Conservation (phyloP, 495 filamentous ascomycete species). For the Clohesyomyces aquaticus region DNA sequence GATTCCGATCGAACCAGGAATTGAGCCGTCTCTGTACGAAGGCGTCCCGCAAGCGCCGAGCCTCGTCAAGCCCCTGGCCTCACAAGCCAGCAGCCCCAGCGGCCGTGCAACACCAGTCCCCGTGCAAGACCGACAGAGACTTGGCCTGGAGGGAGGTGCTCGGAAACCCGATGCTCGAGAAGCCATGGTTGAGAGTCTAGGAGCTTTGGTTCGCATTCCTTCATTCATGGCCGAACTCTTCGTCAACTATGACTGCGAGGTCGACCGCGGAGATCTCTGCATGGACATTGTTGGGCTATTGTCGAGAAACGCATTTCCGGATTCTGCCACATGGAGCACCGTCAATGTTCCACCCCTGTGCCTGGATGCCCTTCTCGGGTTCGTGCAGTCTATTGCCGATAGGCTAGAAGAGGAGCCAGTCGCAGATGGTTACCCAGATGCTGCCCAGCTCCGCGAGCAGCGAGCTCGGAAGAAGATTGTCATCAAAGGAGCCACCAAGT, state of each 20-base stretch:
- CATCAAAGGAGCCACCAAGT: slow-evolving; percentile 84
- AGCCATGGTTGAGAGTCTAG: slow-evolving; percentile 97
- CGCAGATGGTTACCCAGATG: slow-evolving; percentile 69
- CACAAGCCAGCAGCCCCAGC: slow-evolving; percentile 71
- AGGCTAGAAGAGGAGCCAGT: slow-evolving; percentile 72
- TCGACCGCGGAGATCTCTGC: slow-evolving; percentile 88
- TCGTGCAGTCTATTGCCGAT: slow-evolving; percentile 88
- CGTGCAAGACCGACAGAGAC: slow-evolving; percentile 88
- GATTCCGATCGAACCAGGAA: slow-evolving; percentile 86
- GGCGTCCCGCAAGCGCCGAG: slow-evolving; percentile 91
- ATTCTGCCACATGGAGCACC: slow-evolving; percentile 98
- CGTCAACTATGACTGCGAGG: slow-evolving; percentile 97
- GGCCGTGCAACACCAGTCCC: slow-evolving; percentile 90
- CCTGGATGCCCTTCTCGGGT: slow-evolving; percentile 86
- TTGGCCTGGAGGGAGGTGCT: slow-evolving; percentile 90
- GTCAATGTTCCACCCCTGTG: slow-evolving; percentile 97
- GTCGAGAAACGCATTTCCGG: slow-evolving; percentile 91
- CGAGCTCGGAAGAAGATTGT: slow-evolving; percentile 82
- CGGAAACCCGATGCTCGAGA: slow-evolving; percentile 93
- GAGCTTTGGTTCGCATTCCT: slow-evolving; percentile 86
- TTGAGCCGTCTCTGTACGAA: slow-evolving; percentile 88
- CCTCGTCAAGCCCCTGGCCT: slow-evolving; percentile 78
- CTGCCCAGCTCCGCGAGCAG: slow-evolving; percentile 64
- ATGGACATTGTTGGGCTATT: slow-evolving; percentile 93
- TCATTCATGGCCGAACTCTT: slow-evolving; percentile 94